These are phyloP conservation scores for Auxenochlorella pyrenoidosa DNA, from an alignment of 139 green algal genomes.

Conservation along the genomic window DNA sequence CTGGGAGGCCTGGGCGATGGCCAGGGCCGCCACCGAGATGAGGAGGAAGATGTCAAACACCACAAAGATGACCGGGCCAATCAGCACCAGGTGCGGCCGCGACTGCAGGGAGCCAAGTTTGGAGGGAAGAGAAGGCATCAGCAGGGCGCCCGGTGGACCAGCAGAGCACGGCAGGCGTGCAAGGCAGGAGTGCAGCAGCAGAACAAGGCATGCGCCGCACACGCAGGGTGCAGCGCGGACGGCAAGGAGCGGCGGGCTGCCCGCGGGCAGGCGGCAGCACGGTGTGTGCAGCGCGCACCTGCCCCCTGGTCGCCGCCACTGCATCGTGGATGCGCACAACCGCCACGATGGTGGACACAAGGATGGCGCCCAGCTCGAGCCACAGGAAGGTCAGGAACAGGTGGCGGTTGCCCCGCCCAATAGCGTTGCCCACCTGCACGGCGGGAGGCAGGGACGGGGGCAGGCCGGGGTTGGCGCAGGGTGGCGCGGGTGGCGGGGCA, in stretches of 20 bases:
- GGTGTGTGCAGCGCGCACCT: background rate
- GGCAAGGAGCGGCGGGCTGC: background rate
- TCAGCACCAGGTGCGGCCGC: conserved; percentile 7
- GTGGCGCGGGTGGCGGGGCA: background rate
- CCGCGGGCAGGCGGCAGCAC: too few relatives aligned
- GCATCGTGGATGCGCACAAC: conserved; percentile 46
- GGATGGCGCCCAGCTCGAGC: conserved; percentile 85
- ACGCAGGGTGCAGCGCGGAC: background rate
- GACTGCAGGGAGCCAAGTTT: background rate
- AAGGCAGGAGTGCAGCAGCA: too few relatives aligned
- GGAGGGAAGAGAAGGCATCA: too few relatives aligned
- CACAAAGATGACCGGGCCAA: conserved; percentile 76
- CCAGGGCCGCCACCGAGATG: conserved; percentile 84
- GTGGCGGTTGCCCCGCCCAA: conserved; percentile 89
- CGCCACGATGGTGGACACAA: conserved; percentile 55
- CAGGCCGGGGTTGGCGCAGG: too few relatives aligned
- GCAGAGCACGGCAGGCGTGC: too few relatives aligned
- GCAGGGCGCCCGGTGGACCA: background rate
- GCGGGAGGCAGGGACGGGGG: background rate
- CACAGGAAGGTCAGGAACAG: conserved; percentile 90
- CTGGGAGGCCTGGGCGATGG: conserved; percentile 77
- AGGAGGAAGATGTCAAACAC: conserved; percentile 83
- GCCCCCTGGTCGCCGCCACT: background rate
- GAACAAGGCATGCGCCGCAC: too few relatives aligned
- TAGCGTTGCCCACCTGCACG: conserved; percentile 91